Evolutionary conservation across 2,329 filamentous ascomycete species (phyloP).

Genomic region (Chaetothyriales sp.): DNA sequence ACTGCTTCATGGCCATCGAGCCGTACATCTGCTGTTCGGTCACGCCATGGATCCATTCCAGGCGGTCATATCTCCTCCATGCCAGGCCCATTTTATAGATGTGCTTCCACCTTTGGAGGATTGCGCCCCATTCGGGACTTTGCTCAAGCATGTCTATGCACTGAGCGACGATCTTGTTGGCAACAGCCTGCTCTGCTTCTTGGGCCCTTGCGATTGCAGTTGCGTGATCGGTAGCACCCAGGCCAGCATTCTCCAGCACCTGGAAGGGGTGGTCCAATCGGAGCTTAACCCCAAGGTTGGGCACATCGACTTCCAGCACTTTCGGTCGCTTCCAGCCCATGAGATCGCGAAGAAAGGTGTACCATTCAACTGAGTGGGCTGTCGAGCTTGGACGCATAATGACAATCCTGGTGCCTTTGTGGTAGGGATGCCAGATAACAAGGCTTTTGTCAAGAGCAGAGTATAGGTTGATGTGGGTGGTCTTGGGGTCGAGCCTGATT

Average conservation of each 20-base stretch:
- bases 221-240: conserved; percentile 25
- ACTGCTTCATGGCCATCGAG: conserved; percentile 49
- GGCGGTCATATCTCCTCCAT: conserved; percentile 53
- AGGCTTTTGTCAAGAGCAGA: conserved; percentile 53
- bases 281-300: conserved; percentile 46
- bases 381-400: conserved; percentile 48
- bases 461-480: conserved; percentile 45
- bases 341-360: conserved; percentile 46
- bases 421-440: conserved; percentile 44
- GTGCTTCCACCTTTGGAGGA: conserved; percentile 44
- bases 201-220: conserved; percentile 23
- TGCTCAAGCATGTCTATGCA: conserved; percentile 45
- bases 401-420: conserved; percentile 42
- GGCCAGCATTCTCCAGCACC: conserved; percentile 29
- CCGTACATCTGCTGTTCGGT: conserved; percentile 57
- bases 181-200: conserved; percentile 39
- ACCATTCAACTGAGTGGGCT: conserved; percentile 52
- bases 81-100: conserved; percentile 47
- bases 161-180: conserved; percentile 39
- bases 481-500: conserved; percentile 39
- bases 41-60: conserved; percentile 52
- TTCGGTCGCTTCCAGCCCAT: conserved; percentile 43
- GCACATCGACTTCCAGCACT: conserved; percentile 45
- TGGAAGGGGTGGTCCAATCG: conserved; percentile 46
- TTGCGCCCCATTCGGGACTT: conserved; percentile 43